Evolutionary conservation across 2,329 filamentous ascomycete species (phyloP), one percentile per base, ranked within the genome.

Genomic region (Arthrobotrys sphaeroides): DNA sequence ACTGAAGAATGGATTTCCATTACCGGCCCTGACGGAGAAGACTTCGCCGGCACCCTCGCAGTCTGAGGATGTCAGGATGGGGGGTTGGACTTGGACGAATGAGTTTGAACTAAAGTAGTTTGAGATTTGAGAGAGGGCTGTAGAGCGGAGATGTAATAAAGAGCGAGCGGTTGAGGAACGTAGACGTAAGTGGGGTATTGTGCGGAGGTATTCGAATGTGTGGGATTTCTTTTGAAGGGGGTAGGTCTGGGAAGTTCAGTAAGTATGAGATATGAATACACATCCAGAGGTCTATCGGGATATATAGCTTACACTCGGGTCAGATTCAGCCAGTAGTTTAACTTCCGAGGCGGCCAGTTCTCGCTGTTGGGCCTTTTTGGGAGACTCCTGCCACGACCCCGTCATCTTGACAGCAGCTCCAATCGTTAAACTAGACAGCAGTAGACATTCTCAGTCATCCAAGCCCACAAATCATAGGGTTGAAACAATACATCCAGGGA

Each of bases 201-300:
- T 91, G 72, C 95, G 91, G 77, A 99, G 88, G 82, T 91, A 98
- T 81, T 98, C 94, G 59, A 91, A 86, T 3, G 90, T 92, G 79
- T 97, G 94, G 79, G 95, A 97, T 83, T 98, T 98, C 83, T 97
- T 97, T 83, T 99, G 95, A 22, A 99, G 88, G 2, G 95, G 95
- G 81, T 92, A 96, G 77, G 90, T 91, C 91, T 98, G 26, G 12
- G 5, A 22, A 6, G 40, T 20, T 9, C 18, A 2, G 73, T 73
- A 70, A 28, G 47, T 20, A 31, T 20, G 3, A 22, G 28, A 20
- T 5, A 18, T 38, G 64, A 47, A 38, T 49, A 26, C 16, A 28
- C n/a, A n/a, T n/a, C n/a, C n/a, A n/a, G 5, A 13, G 10, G 38
- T 59, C 9, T 10, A 38, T 49, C n/a, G 16, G 57, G 2, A n/a